Conservation (phyloP, 2,329 filamentous ascomycete genomes). For the Fusarium sp. region DNA sequence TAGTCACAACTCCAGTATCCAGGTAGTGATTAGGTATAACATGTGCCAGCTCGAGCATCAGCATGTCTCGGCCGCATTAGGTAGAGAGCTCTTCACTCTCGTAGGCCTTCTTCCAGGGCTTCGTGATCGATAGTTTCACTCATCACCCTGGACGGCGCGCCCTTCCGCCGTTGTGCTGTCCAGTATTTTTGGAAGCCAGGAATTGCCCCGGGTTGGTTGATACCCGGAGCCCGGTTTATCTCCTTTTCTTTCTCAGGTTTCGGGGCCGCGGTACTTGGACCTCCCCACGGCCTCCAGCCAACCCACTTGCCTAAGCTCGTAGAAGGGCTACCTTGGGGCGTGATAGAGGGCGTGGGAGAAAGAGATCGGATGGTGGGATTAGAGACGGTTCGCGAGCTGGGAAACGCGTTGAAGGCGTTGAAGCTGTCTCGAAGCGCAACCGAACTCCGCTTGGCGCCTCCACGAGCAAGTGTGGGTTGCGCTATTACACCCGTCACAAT, state of each 20-base stretch:
- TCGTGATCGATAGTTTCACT: constrained; percentile 69
- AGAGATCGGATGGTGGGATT: constrained; percentile 46
- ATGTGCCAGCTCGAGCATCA: background rate
- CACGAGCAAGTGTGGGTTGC: constrained; percentile 66
- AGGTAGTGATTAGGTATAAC: constrained; percentile 23
- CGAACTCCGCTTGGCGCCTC: constrained; percentile 61
- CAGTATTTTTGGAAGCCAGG: constrained; percentile 75
- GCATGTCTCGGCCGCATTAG: background rate
- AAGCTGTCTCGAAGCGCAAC: constrained; percentile 69
- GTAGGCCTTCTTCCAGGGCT: constrained; percentile 69
- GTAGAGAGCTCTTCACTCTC: constrained; percentile 38
- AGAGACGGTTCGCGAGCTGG: constrained; percentile 48
- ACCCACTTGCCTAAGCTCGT: constrained; percentile 57
- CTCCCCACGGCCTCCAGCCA: constrained; percentile 63
- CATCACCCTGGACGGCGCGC: constrained; percentile 66
- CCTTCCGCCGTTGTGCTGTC: constrained; percentile 62
- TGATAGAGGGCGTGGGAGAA: constrained; percentile 41
- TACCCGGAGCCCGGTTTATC: constrained; percentile 71
- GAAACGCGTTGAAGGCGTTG: constrained; percentile 48
- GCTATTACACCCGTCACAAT: constrained; percentile 70
- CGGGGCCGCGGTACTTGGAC: constrained; percentile 27
- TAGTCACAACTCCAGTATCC: constrained; percentile 33
- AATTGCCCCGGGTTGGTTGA: constrained; percentile 82
- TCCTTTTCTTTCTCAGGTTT: constrained; percentile 48
- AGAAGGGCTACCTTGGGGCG: constrained; percentile 38